Evolutionary conservation across 192 early-diverging fungal species (phyloP).

Genomic region (Coemansia sp.): DNA sequence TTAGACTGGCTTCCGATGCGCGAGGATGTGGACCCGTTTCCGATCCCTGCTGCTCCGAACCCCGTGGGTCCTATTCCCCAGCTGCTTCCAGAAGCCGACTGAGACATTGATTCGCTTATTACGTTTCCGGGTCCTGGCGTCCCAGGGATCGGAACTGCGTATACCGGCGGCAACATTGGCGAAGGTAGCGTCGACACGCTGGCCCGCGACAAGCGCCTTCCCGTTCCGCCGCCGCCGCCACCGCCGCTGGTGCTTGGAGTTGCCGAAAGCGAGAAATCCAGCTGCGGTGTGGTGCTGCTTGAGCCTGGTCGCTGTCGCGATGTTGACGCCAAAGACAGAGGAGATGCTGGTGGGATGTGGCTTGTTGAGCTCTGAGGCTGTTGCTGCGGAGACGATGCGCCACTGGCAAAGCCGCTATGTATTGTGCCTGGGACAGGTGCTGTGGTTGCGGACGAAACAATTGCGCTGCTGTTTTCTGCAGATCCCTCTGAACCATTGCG

Average conservation of each 20-base stretch:
- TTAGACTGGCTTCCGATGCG: slow-evolving; percentile 18
- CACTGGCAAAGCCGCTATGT: slow-evolving; percentile 33
- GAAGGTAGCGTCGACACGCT: slow-evolving; percentile 36
- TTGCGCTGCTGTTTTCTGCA: slow-evolving; percentile 1
- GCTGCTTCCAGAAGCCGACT: slow-evolving; percentile 36
- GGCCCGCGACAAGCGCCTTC: slow-evolving; percentile 32
- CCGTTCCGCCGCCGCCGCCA: slow-evolving; percentile 11
- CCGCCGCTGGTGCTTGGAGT: slow-evolving; percentile 24
- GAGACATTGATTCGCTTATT: slow-evolving; percentile 41
- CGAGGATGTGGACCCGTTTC: slow-evolving; percentile 15
- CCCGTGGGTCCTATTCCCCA: slow-evolving; percentile 22
- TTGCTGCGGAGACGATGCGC: slow-evolving; percentile 23
- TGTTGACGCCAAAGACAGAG: slow-evolving; percentile 12
- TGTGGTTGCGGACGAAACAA: slow-evolving; percentile 5
- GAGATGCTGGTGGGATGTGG: slow-evolving; percentile 39
- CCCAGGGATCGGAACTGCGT: slow-evolving; percentile 52
- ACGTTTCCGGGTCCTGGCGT: slow-evolving; percentile 52
- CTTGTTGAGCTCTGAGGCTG: slow-evolving; percentile 8
- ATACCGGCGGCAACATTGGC: slow-evolving; percentile 43
- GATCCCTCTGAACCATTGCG: not conserved
- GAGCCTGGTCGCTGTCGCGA: slow-evolving; percentile 26
- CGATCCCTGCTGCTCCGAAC: slow-evolving; percentile 1
- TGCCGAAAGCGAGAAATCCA: slow-evolving; percentile 20
- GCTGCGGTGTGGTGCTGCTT: slow-evolving; percentile 19
- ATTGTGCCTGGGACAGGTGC: not conserved